Evolutionary conservation across 2,329 filamentous ascomycete species (phyloP), one percentile per base, ranked within the genome.

Genomic region (Colletotrichum gigasporum): DNA sequence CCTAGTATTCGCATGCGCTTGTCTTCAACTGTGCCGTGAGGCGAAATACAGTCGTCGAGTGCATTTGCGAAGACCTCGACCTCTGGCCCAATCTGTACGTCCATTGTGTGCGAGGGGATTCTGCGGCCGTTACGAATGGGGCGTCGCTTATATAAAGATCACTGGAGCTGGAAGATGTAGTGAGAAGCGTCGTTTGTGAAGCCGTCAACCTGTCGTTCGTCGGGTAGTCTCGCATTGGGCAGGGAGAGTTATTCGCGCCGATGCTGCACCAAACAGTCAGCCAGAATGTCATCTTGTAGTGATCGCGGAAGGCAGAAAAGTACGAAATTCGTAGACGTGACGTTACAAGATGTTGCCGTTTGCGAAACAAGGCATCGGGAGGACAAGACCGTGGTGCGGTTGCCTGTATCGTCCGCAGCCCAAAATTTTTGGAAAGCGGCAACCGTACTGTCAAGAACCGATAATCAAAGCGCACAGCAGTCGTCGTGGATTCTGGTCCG

Each of bases 1-100:
- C 88, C 85, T 70, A 92, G 84, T n/a, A 92, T 86, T 65, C 89
- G 86, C 47, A 86, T 84, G 72, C 87, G 87, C 73, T 85, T 83
- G 63, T 91, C 87, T 28, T 83, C 74, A 68, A 78, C 67, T 65
- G 80, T 73, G 68, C 83, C 77, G 69, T 80, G 71, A 71, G 81
- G 70, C 75, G 83, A 70, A 71, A 89, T 78, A 81, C 94, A 95
- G 57, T 88, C 85, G 78, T 97, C 94, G 20, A 97, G 85, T 53
- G 88, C 87, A 73, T 91, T 90, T 35, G 94, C 94, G 74, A 97
- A 97, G 44, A 88, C 85, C 78, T 97, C 93, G 63, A 97, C 92
- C 77, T 97, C 93, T 66, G 90, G 88, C 52, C 91, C 91, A 30
- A 66, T 44, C n/a, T 59, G 50, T 26, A 52, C 42, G 16, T 61